Evolutionary conservation across 257 asterid genomes (phyloP).

Genomic region (Penstemon davidsonii): DNA sequence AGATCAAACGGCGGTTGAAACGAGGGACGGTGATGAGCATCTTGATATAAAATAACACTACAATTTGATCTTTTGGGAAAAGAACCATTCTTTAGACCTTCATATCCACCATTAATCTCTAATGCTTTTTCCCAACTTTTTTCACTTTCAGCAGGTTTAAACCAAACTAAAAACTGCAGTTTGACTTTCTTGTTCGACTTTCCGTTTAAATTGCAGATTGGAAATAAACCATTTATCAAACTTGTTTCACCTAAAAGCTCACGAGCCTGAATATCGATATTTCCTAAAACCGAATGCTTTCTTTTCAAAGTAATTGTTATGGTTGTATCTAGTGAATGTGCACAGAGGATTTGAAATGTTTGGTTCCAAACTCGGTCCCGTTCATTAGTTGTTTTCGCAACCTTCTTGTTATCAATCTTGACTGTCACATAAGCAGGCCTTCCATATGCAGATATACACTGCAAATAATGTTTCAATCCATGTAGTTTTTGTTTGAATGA

Average conservation of each 20-base stretch:
- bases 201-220: slow-evolving; percentile 51
- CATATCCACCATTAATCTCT: slow-evolving; percentile 46
- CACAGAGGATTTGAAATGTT: slow-evolving; percentile 78
- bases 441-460: slow-evolving; percentile 61
- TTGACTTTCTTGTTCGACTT: slow-evolving; percentile 50
- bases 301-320: slow-evolving; percentile 64
- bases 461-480: slow-evolving; percentile 10
- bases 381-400: slow-evolving; percentile 68
- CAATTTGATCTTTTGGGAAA: slow-evolving; percentile 74
- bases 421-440: slow-evolving; percentile 67
- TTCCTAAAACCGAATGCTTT: slow-evolving; percentile 56
- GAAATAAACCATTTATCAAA: slow-evolving; percentile 67
- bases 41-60: slow-evolving; percentile 66
- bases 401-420: slow-evolving; percentile 60
- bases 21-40: slow-evolving; percentile 62
- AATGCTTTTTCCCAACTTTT: slow-evolving; percentile 55
- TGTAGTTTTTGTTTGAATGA: too few species aligned
- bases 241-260: slow-evolving; percentile 52
- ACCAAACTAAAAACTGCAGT: slow-evolving; percentile 71
- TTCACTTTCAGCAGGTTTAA: slow-evolving; percentile 67
- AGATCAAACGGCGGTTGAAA: slow-evolving; percentile 56
- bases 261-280: slow-evolving; percentile 44
- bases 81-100: slow-evolving; percentile 61
- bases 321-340: slow-evolving; percentile 61
- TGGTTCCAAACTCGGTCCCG: slow-evolving; percentile 71